phyloP scores from a whole-genome alignment of 768 basidiomycete species.

The Lentinula aciculospora region DNA sequence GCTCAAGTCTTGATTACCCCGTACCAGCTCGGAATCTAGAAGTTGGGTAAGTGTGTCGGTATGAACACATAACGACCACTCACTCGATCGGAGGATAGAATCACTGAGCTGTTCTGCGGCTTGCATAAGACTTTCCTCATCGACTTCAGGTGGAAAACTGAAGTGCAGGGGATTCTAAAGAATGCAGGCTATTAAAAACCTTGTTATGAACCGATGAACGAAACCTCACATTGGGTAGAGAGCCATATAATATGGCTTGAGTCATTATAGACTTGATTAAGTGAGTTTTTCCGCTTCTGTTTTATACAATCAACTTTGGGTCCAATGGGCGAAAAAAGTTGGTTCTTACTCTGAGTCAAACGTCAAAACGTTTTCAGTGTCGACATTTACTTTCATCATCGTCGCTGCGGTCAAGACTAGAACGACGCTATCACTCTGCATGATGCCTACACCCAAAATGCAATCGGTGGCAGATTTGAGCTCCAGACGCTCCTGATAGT shows the following conservation, averaged over 20 bases:
- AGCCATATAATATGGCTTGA: constrained; percentile 76
- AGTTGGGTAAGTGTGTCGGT: neutral
- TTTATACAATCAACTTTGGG: neutral
- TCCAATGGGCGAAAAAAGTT: neutral
- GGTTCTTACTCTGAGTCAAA: constrained; percentile 60
- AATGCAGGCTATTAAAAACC: neutral
- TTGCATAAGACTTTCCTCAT: constrained; percentile 73
- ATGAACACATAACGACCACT: neutral
- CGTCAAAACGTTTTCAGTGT: constrained; percentile 51
- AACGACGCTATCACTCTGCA: constrained; percentile 40
- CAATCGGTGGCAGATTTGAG: constrained; percentile 63
- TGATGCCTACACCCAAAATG: constrained; percentile 66
- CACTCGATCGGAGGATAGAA: constrained; percentile 71
- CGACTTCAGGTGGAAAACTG: constrained; percentile 74
- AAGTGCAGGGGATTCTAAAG: constrained; percentile 71
- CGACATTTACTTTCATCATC: constrained; percentile 62
- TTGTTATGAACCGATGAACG: neutral
- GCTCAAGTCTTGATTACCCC: constrained; percentile 73
- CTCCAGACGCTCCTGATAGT: constrained; percentile 67
- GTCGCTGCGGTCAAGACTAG: constrained; percentile 62
- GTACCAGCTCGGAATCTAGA: constrained; percentile 61
- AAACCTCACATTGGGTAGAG: constrained; percentile 49
- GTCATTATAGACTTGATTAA: constrained; percentile 78
- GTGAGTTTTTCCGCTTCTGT: constrained; percentile 48
- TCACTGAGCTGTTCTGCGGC: constrained; percentile 73